phyloP scores from a whole-genome alignment of 768 basidiomycete genomes.

The Tephrocybe sp. region DNA sequence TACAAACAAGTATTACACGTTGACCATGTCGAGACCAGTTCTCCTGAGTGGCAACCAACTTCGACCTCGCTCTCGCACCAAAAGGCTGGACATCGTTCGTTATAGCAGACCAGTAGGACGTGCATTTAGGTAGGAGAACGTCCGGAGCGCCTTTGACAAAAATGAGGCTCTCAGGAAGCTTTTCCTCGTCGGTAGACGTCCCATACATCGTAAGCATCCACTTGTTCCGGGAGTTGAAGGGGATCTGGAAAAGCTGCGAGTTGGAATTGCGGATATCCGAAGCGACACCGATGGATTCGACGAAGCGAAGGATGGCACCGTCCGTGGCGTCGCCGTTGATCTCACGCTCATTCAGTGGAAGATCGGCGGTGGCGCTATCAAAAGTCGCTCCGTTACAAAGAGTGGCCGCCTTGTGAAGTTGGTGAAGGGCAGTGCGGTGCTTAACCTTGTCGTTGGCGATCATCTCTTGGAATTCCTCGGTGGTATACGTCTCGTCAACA shows the following conservation, averaged over 20 bases:
- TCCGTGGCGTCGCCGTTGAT: constrained; percentile 52
- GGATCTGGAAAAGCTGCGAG: constrained; percentile 32
- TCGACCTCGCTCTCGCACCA: constrained; percentile 17
- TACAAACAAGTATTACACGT: constrained; percentile 49
- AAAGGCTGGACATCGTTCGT: constrained; percentile 26
- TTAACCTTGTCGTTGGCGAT: constrained; percentile 6
- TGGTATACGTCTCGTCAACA: constrained; percentile 28
- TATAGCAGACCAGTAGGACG: constrained; percentile 14
- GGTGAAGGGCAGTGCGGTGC: constrained; percentile 7
- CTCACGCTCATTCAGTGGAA: constrained; percentile 28
- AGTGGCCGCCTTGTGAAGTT: constrained; percentile 34
- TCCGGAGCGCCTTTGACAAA: constrained; percentile 61
- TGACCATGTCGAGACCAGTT: constrained; percentile 47
- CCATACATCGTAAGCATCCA: constrained; percentile 50
- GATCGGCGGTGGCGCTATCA: constrained; percentile 24
- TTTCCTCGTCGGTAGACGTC: constrained; percentile 2
- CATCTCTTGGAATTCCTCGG: constrained; percentile 19
- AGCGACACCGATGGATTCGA: constrained; percentile 25
- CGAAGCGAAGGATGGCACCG: constrained; percentile 50
- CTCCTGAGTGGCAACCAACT: constrained; percentile 29
- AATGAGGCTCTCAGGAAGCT: constrained; percentile 26
- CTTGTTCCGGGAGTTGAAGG: constrained; percentile 53
- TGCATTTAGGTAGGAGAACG: constrained; percentile 41
- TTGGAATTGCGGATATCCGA: constrained; percentile 18
- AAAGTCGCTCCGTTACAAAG: constrained; percentile 61